Conservation (phyloP, 805 yeast species). For the Metschnikowia cerradonensis region DNA sequence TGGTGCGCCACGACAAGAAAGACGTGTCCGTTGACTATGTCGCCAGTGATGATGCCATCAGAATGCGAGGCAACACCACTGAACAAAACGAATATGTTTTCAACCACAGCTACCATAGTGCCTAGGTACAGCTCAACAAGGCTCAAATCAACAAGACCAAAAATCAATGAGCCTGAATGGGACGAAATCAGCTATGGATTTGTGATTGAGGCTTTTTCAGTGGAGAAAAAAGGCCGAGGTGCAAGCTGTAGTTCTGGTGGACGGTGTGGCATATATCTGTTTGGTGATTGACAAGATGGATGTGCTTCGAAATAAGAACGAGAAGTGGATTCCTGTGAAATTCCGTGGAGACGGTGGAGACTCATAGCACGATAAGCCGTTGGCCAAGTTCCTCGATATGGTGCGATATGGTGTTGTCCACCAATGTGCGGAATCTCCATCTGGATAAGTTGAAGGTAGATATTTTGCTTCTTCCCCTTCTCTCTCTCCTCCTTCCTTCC, state of each 20-base stretch:
- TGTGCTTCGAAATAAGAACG: constrained; percentile 47
- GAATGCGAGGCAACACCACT: constrained; percentile 75
- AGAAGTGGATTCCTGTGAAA: constrained; percentile 69
- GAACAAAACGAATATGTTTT: constrained; percentile 73
- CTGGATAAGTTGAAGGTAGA: constrained; percentile 68
- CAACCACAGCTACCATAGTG: constrained; percentile 68
- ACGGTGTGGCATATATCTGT: constrained; percentile 92
- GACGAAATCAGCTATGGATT: constrained; percentile 67
- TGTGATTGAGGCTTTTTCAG: constrained; percentile 68
- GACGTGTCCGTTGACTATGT: constrained; percentile 80
- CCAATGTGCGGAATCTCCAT: constrained; percentile 66
- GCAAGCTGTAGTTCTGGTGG: constrained; percentile 90
- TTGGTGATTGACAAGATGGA: constrained; percentile 87
- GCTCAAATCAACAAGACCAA: constrained; percentile 39
- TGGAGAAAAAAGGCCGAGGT: constrained; percentile 79
- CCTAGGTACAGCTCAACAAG: constrained; percentile 68
- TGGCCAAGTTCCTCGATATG: constrained; percentile 61
- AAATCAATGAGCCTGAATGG: constrained; percentile 72
- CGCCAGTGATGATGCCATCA: constrained; percentile 68
- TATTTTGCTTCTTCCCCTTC: constrained; percentile 23
- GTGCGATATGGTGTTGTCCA: constrained; percentile 41
- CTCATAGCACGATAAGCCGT: constrained; percentile 70
- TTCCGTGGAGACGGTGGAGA: constrained; percentile 59
- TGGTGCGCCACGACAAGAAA: constrained; percentile 83
- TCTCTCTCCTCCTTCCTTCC: too few relatives aligned